Evolutionary conservation across 345 rosid species (phyloP), one percentile per base, ranked within the genome.

Genomic region (Salix caprea): DNA sequence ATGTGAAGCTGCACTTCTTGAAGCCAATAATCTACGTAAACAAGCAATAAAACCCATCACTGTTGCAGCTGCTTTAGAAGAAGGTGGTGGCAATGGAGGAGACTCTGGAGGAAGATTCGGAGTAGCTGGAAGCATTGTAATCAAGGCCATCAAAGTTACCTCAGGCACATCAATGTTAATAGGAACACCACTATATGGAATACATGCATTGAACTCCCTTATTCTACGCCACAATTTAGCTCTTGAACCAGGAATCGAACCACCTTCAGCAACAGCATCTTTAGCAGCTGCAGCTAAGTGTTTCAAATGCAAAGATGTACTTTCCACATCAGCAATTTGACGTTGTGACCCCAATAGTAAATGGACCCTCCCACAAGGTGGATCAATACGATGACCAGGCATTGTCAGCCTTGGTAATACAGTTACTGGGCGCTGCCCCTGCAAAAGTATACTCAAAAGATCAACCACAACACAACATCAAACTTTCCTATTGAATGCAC

Each of bases 331-430:
- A 77, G 85, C 82, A 80, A 85, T 73, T 78, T 82, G 86, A 66
- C 76, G 87, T 62, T 86, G 94, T 72, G 78, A 82, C 73, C 91
- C 92, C 30, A 71, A 56, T 67, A 83, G 83, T 79, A 90, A 77
- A 86, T 87, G 83, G 75, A 93, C 95, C 85, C 96, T 87, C 83
- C 99, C 99, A 78, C 97, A 93, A 68, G 99, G 99, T 14, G 98
- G 98, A 88, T 96, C 96, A 83, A 96, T 88, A 79, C 91, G 92
- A 85, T 96, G 99, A 83, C 99, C 99, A 76, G 99, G 99, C 97
- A 96, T 90, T 18, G 98, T 96, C 80, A 96, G 85, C 91, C 99
- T 90, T 65, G 99, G 98, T 83, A 92, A 87, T 32, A 96, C 86
- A 77, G 98, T 95, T 46, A 96, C 88, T 4, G 97, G 88, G 77